phyloP scores from a whole-genome alignment of 1,284 basidiomycete genomes.

The Ustilago hordei region DNA sequence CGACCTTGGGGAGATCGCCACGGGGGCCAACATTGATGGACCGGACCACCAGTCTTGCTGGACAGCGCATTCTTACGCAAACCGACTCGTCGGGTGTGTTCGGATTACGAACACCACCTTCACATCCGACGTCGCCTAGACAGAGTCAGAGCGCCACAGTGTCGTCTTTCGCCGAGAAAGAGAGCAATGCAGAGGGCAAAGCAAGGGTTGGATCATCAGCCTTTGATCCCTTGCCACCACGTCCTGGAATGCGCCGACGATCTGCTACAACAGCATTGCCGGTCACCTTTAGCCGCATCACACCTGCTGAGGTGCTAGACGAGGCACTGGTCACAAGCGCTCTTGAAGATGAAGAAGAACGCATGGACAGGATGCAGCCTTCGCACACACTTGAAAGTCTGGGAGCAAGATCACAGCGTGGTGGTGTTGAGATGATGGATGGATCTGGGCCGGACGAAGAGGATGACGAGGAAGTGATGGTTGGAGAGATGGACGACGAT shows the following conservation, averaged over 20 bases:
- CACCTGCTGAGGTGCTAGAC: conserved; percentile 47
- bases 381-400: conserved; percentile 27
- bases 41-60: conserved; percentile 42
- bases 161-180: conserved; percentile 5
- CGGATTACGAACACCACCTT: conserved; percentile 18
- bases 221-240: conserved; percentile 32
- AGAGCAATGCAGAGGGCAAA: background rate
- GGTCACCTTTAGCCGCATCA: conserved; percentile 47
- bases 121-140: conserved; percentile 12
- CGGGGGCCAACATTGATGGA: conserved; percentile 30
- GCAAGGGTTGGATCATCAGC: conserved; percentile 33
- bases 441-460: conserved; percentile 32
- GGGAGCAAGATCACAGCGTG: conserved; percentile 3
- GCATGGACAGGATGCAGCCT: conserved; percentile 23
- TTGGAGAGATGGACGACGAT: conserved; percentile 12
- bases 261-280: conserved; percentile 44
- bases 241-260: conserved; percentile 44
- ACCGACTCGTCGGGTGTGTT: conserved; percentile 17
- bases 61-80: conserved; percentile 22
- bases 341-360: conserved; percentile 52
- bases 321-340: conserved; percentile 45
- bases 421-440: conserved; percentile 13
- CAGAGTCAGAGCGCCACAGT: conserved; percentile 12
- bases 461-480: conserved; percentile 21
- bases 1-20: conserved; percentile 5